Percentiles rank a stretch among this genome's conserved stretches.
Conservation (phyloP, 1,284 basidiomycete species). For the Ganoderma sinense region DNA sequence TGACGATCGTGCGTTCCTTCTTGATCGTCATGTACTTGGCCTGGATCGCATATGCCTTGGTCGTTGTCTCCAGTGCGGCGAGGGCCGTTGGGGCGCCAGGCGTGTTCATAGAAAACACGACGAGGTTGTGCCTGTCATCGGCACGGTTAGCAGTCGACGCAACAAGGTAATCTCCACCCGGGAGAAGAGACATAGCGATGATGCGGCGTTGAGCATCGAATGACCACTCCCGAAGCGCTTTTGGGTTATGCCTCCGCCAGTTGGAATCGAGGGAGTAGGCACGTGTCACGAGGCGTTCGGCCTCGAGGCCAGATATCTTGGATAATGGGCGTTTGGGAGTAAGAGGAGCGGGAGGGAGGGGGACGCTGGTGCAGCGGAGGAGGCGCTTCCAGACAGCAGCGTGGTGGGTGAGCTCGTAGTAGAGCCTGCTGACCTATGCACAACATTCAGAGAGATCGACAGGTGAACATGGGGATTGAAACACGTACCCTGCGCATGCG, state of each 20-base stretch:
- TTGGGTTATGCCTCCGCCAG: constrained; percentile 26
- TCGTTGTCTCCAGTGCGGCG: constrained; percentile 55
- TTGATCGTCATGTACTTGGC: constrained; percentile 67
- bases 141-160: constrained; percentile 60
- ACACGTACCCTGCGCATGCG: constrained; percentile 29
- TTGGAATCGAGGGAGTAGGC: constrained; percentile 63
- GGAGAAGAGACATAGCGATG: constrained; percentile 66
- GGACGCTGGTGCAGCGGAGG: constrained; percentile 57
- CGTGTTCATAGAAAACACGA: constrained; percentile 66
- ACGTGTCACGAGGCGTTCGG: constrained; percentile 67
- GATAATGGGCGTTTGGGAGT: constrained; percentile 55
- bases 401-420: constrained; percentile 53
- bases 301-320: constrained; percentile 59
- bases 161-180: constrained; percentile 75
- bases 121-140: constrained; percentile 55
- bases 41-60: constrained; percentile 65
- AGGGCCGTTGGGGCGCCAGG: constrained; percentile 54
- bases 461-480: not conserved
- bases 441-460: not conserved
- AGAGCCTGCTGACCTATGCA: constrained; percentile 29
- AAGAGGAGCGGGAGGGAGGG: constrained; percentile 70
- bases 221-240: constrained; percentile 38
- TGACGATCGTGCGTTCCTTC: constrained; percentile 60
- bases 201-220: constrained; percentile 54
- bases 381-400: constrained; percentile 75